Evolutionary conservation across 1,284 basidiomycete genomes (phyloP).

Genomic region (Fomitopsis pinicola): DNA sequence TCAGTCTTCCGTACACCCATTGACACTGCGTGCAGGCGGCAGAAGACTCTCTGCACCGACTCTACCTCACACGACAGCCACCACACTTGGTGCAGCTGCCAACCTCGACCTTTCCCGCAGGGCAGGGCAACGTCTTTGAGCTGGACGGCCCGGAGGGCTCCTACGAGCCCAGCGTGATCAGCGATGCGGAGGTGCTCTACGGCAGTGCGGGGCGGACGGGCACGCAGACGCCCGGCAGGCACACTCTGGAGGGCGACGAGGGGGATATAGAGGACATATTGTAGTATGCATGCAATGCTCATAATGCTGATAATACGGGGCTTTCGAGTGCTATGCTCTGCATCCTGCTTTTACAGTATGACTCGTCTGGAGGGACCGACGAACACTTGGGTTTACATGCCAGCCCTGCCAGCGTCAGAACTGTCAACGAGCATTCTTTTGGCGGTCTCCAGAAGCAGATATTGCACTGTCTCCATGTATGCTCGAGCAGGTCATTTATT

Average conservation of each 20-base stretch:
- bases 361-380: background rate
- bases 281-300: conserved; percentile 20
- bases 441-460: too few relatives aligned
- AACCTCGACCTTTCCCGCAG: conserved; percentile 59
- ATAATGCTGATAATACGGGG: conserved; percentile 8
- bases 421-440: too few relatives aligned
- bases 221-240: conserved; percentile 20
- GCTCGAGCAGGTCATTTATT: too few relatives aligned
- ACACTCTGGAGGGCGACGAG: conserved; percentile 17
- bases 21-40: conserved; percentile 53
- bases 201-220: conserved; percentile 53
- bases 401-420: too few relatives aligned
- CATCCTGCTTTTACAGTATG: background rate
- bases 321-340: conserved; percentile 6
- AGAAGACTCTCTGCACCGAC: conserved; percentile 76
- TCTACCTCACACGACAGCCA: conserved; percentile 78
- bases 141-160: conserved; percentile 28
- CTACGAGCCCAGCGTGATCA: conserved; percentile 53
- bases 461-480: too few relatives aligned
- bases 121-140: conserved; percentile 45
- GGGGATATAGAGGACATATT: conserved; percentile 23
- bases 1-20: background rate
- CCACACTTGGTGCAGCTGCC: conserved; percentile 62
- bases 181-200: conserved; percentile 62
- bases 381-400: too few relatives aligned